phyloP scores from a whole-genome alignment of 73 alveolate species.

The Tetrahymena elliotti region DNA sequence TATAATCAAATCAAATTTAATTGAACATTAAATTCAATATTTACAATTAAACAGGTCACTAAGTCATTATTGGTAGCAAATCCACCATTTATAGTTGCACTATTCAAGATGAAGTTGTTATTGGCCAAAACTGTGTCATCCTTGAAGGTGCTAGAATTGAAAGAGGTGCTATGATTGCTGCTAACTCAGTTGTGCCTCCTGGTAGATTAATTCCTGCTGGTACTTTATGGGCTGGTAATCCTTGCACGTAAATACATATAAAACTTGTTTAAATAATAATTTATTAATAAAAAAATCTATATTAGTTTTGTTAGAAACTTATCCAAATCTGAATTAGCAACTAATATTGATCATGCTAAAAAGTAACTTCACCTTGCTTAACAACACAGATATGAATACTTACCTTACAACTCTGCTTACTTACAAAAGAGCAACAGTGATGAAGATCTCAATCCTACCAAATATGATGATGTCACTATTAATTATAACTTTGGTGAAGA shows the following conservation, averaged over 20 bases:
- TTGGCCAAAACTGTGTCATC: conserved; percentile 61
- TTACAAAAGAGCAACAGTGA: conserved; percentile 20
- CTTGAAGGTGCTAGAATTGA: conserved; percentile 80
- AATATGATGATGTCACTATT: background rate
- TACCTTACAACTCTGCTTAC: conserved; percentile 40
- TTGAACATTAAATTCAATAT: background rate
- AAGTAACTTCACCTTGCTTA: conserved; percentile 8
- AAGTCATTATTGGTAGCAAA: conserved; percentile 55
- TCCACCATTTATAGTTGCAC: conserved; percentile 67
- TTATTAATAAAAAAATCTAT: background rate
- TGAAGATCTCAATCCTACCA: conserved; percentile 31
- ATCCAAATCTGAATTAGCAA: background rate
- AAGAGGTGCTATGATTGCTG: conserved; percentile 69
- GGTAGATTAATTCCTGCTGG: conserved; percentile 83
- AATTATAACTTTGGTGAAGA: background rate
- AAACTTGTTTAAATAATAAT: background rate
- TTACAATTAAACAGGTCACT: conserved; percentile 29
- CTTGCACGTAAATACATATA: conserved; percentile 53
- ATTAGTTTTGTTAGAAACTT: background rate
- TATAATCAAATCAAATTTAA: background rate
- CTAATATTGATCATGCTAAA: background rate
- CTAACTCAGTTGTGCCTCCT: conserved; percentile 83
- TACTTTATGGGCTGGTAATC: conserved; percentile 82
- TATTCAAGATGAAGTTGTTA: conserved; percentile 60
- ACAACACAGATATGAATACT: conserved; percentile 25